Percentiles rank a stretch among this genome's conserved stretches.
Evolutionary conservation across 2,329 filamentous ascomycete species (phyloP).

Genomic region (Onygena corvina): DNA sequence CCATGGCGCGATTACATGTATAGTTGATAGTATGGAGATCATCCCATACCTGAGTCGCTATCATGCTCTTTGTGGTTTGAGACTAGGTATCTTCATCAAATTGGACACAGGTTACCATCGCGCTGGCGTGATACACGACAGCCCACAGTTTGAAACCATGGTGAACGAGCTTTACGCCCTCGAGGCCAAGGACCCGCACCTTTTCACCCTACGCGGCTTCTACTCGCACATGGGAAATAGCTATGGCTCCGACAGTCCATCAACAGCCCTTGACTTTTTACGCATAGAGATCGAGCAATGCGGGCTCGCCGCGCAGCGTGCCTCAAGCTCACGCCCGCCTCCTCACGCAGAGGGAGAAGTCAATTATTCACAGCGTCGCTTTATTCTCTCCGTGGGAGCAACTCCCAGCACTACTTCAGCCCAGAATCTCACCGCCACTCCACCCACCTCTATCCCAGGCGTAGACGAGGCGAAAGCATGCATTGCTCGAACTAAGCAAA

Average conservation of each 20-base stretch:
- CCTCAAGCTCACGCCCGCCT: slow-evolving; percentile 8
- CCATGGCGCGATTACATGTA: slow-evolving; percentile 45
- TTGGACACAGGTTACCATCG: slow-evolving; percentile 60
- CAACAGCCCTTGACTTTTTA: slow-evolving; percentile 48
- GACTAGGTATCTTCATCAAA: slow-evolving; percentile 53
- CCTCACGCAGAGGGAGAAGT: neutral
- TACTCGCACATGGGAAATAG: slow-evolving; percentile 63
- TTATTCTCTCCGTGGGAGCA: slow-evolving; percentile 57
- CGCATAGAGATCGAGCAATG: slow-evolving; percentile 46
- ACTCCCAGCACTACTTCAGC: slow-evolving; percentile 59
- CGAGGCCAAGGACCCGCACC: slow-evolving; percentile 17
- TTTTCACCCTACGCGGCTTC: slow-evolving; percentile 45
- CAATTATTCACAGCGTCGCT: slow-evolving; percentile 18
- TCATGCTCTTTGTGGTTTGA: slow-evolving; percentile 32
- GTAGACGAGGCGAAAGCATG: slow-evolving; percentile 12
- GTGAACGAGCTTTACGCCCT: slow-evolving; percentile 18
- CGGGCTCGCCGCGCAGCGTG: slow-evolving; percentile 19
- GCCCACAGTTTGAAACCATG: slow-evolving; percentile 23
- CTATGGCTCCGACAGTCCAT: slow-evolving; percentile 46
- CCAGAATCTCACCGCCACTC: slow-evolving; percentile 42
- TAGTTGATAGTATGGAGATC: slow-evolving; percentile 56
- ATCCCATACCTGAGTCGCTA: slow-evolving; percentile 40
- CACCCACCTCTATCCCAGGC: slow-evolving; percentile 14
- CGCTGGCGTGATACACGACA: slow-evolving; percentile 49
- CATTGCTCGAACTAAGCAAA: slow-evolving; percentile 12